Evolutionary conservation across 768 basidiomycete species (phyloP).

Genomic region (Boletus reticuloceps): DNA sequence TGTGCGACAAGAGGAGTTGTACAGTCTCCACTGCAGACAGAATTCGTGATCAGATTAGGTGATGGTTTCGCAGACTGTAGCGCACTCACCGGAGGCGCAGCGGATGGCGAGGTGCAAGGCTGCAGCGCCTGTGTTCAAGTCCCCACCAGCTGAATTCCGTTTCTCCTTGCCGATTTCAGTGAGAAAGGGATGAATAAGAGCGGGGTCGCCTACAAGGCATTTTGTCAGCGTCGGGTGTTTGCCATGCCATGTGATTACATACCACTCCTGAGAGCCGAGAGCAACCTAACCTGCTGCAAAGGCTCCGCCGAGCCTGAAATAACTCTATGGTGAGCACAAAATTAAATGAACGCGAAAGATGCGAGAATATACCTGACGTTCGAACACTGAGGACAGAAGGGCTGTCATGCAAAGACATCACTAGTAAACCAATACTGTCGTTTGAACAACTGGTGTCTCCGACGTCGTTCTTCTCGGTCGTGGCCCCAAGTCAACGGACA

Average conservation of each 20-base stretch:
- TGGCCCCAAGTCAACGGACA: neutral
- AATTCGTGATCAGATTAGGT: neutral
- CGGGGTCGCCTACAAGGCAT: slow-evolving; percentile 58
- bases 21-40: slow-evolving; percentile 59
- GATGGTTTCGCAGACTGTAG: neutral
- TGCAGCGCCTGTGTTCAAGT: slow-evolving; percentile 66
- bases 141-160: slow-evolving; percentile 45
- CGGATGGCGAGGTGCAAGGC: slow-evolving; percentile 82
- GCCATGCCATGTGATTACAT: slow-evolving; percentile 13
- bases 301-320: slow-evolving; percentile 36
- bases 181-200: slow-evolving; percentile 80
- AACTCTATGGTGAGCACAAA: slow-evolving; percentile 3
- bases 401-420: slow-evolving; percentile 19
- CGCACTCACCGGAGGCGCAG: slow-evolving; percentile 66
- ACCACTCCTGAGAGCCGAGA: slow-evolving; percentile 64
- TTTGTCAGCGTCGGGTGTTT: neutral
- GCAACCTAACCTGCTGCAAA: slow-evolving; percentile 61
- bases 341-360: neutral
- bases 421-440: neutral
- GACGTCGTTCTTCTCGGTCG: neutral
- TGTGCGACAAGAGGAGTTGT: slow-evolving; percentile 62
- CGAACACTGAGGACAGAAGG: slow-evolving; percentile 20
- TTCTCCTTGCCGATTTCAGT: slow-evolving; percentile 69
- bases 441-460: neutral
- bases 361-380: slow-evolving; percentile 10